A percentile compares a stretch with the other conserved stretches of the same genome.
Evolutionary conservation across 2,329 filamentous ascomycete species (phyloP).

Genomic region (Cyanodermella asteris): DNA sequence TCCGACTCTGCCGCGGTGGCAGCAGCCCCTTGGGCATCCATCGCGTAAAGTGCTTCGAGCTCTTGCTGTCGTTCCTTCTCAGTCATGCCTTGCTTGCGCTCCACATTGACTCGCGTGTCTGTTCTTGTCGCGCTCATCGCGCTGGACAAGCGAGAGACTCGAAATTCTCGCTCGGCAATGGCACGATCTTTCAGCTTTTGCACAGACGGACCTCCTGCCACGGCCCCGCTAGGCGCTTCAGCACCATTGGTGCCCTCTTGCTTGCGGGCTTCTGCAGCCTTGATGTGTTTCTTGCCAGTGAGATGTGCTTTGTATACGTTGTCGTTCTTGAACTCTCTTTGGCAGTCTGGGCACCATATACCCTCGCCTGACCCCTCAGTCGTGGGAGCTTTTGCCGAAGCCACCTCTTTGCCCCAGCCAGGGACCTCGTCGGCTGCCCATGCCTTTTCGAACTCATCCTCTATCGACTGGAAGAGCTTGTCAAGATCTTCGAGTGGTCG

Average conservation of each 20-base stretch:
- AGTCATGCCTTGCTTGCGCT: slow-evolving; percentile 93
- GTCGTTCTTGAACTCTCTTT: slow-evolving; percentile 86
- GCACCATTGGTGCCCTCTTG: slow-evolving; percentile 17
- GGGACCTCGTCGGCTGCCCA: slow-evolving; percentile 65
- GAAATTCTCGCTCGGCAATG: slow-evolving; percentile 71
- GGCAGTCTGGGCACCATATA: slow-evolving; percentile 76
- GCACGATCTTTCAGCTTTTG: slow-evolving; percentile 61
- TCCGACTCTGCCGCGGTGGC: slow-evolving; percentile 25
- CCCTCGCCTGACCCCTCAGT: slow-evolving; percentile 41
- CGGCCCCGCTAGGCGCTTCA: slow-evolving; percentile 7
- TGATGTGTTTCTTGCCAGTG: slow-evolving; percentile 78
- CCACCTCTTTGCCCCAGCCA: slow-evolving; percentile 49
- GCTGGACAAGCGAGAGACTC: slow-evolving; percentile 56
- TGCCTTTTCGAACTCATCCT: slow-evolving; percentile 59
- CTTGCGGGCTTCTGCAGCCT: slow-evolving; percentile 47
- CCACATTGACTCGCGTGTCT: slow-evolving; percentile 83
- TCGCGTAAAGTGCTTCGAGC: slow-evolving; percentile 61
- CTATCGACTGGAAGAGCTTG: slow-evolving; percentile 52
- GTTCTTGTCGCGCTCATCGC: slow-evolving; percentile 71
- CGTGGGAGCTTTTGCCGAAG: slow-evolving; percentile 19
- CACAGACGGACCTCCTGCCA: slow-evolving; percentile 5
- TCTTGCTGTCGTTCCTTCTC: slow-evolving; percentile 89
- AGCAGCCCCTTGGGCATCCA: slow-evolving; percentile 24
- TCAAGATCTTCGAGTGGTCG: slow-evolving; percentile 71
- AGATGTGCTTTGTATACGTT: slow-evolving; percentile 86